These are phyloP conservation scores for Metarhizium humberi DNA, from an alignment of 2,329 filamentous ascomycete genomes.

Conservation along the genomic window DNA sequence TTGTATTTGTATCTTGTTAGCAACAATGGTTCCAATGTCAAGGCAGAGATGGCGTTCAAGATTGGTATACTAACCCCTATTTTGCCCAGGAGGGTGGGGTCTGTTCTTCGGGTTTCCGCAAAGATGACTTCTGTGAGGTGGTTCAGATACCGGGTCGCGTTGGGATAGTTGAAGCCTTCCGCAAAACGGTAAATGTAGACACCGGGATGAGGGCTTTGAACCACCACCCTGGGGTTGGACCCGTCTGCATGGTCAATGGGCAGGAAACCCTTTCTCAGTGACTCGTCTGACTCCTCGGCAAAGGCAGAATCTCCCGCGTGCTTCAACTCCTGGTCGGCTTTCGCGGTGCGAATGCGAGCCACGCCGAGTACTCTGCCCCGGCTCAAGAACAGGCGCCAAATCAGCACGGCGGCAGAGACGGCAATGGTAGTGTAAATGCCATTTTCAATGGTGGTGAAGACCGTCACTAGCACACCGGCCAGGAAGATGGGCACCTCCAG, in stretches of 20 bases:
- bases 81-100: constrained; percentile 33
- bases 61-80: constrained; percentile 28
- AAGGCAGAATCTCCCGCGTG: constrained; percentile 16
- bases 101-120: constrained; percentile 34
- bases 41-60: neutral
- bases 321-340: constrained; percentile 37
- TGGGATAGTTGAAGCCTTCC: constrained; percentile 48
- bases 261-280: constrained; percentile 32
- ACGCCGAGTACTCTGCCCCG: constrained; percentile 70
- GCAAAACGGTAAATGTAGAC: constrained; percentile 47
- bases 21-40: neutral
- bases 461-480: constrained; percentile 70
- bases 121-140: constrained; percentile 37
- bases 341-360: constrained; percentile 75
- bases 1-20: constrained; percentile 6
- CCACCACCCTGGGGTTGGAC: constrained; percentile 36
- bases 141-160: constrained; percentile 41
- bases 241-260: constrained; percentile 40
- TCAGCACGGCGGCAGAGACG: constrained; percentile 58
- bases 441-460: constrained; percentile 75
- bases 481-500: constrained; percentile 80
- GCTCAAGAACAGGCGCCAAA: constrained; percentile 72
- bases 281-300: constrained; percentile 36
- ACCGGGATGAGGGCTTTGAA: constrained; percentile 40
- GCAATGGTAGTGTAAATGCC: constrained; percentile 77